Evolutionary conservation across 1,284 basidiomycete genomes (phyloP).

Genomic region (Phylloboletellus chloephorus): DNA sequence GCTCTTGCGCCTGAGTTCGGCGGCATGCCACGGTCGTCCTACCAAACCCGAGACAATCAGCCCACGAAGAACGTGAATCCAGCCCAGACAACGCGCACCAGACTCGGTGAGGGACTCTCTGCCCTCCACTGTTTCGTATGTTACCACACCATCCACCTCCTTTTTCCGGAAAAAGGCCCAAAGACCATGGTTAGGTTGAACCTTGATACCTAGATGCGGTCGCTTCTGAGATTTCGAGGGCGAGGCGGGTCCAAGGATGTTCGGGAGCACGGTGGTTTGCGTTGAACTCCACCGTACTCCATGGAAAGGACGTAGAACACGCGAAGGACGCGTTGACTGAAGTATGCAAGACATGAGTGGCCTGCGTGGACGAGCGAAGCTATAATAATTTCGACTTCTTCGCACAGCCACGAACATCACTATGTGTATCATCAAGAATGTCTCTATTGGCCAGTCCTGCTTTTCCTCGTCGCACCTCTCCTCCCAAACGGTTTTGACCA

Average conservation of each 20-base stretch:
- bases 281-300: constrained; percentile 23
- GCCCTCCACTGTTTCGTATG: constrained; percentile 46
- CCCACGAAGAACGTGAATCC: constrained; percentile 1
- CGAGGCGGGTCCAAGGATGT: not conserved
- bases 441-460: too few relatives aligned
- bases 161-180: constrained; percentile 69
- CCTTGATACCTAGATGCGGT: constrained; percentile 40
- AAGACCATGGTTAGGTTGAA: constrained; percentile 61
- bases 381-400: not conserved
- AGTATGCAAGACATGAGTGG: constrained; percentile 27
- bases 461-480: too few relatives aligned
- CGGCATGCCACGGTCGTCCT: constrained; percentile 84
- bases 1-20: constrained; percentile 82
- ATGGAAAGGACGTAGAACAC: constrained; percentile 11
- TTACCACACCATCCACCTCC: constrained; percentile 34
- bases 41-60: constrained; percentile 6
- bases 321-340: constrained; percentile 17
- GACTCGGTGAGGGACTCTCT: constrained; percentile 32
- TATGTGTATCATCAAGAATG: too few relatives aligned
- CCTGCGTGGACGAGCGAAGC: not conserved
- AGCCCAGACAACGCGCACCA: constrained; percentile 32
- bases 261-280: constrained; percentile 4
- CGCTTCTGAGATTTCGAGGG: constrained; percentile 29
- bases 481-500: too few relatives aligned
- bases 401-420: constrained; percentile 26